Evolutionary conservation across 1,284 basidiomycete genomes (phyloP).

Genomic region (Austropuccinia psidii): DNA sequence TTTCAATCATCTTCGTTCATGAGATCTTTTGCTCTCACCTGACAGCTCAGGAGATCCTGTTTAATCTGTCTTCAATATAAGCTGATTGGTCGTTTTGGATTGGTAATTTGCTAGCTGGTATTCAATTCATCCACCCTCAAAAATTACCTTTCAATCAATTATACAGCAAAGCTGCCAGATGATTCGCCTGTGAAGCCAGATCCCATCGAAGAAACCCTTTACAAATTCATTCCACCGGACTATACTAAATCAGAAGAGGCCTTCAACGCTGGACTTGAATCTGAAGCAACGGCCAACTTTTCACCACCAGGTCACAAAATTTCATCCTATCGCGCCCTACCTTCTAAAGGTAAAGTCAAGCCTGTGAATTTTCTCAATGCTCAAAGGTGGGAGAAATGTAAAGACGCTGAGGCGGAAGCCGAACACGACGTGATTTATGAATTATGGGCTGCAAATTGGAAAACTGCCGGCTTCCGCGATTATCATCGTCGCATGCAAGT

Average conservation of each 20-base stretch:
- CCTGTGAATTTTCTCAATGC: background rate
- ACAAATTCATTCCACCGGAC: slow-evolving; percentile 69
- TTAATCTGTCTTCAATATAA: too few species aligned
- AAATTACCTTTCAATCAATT: slow-evolving; percentile 65
- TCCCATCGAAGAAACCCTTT: slow-evolving; percentile 71
- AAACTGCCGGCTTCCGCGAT: slow-evolving; percentile 80
- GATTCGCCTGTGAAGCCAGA: slow-evolving; percentile 66
- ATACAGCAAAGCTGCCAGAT: slow-evolving; percentile 60
- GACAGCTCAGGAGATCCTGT: slow-evolving; percentile 19
- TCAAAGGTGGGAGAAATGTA: slow-evolving; percentile 20
- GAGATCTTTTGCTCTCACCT: too few species aligned
- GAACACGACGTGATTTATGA: slow-evolving; percentile 40
- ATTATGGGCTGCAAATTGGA: slow-evolving; percentile 62
- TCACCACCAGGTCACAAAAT: slow-evolving; percentile 29
- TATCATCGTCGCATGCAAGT: slow-evolving; percentile 91
- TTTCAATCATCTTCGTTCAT: background rate
- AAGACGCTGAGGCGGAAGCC: slow-evolving; percentile 6
- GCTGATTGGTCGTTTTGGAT: background rate
- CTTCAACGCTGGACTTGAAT: slow-evolving; percentile 18
- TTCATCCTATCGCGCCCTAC: slow-evolving; percentile 32
- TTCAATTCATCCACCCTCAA: slow-evolving; percentile 79
- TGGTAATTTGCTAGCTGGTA: too few species aligned
- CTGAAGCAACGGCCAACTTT: background rate
- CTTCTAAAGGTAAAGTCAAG: slow-evolving; percentile 33
- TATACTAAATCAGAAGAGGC: slow-evolving; percentile 33